phyloP scores from a whole-genome alignment of 176 grass and related monocot species.

The Pontederia crassipes region DNA sequence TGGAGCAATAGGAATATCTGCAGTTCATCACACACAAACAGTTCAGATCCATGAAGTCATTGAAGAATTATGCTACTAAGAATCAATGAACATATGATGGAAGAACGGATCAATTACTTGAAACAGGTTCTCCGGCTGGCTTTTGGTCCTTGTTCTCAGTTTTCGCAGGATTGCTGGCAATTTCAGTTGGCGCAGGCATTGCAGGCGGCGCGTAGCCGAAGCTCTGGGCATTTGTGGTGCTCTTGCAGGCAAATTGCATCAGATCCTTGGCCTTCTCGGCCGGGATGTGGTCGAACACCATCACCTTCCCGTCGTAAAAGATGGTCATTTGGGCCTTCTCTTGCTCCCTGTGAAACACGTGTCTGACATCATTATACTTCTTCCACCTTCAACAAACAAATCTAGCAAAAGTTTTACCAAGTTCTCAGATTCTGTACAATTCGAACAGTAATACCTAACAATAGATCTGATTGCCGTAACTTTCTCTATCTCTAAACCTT shows the following conservation, averaged over 20 bases:
- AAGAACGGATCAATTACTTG: neutral
- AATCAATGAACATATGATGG: too few relatives aligned
- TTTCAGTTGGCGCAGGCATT: neutral
- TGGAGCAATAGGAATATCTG: conserved; percentile 50
- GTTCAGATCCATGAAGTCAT: too few relatives aligned
- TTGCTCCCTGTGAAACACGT: conserved; percentile 13
- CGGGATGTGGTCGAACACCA: conserved; percentile 71
- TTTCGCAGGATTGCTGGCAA: too few relatives aligned
- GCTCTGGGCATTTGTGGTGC: neutral
- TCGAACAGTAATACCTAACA: too few relatives aligned
- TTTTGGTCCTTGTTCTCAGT: neutral
- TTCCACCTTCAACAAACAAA: too few relatives aligned
- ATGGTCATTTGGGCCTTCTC: conserved; percentile 55
- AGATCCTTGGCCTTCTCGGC: conserved; percentile 56
- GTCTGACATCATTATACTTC: too few relatives aligned
- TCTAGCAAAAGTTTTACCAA: too few relatives aligned
- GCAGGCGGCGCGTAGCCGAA: neutral
- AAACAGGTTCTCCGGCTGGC: neutral
- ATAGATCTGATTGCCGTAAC: too few relatives aligned
- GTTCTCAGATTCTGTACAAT: too few relatives aligned
- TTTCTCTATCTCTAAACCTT: too few relatives aligned
- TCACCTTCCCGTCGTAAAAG: conserved; percentile 54
- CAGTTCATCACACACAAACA: neutral
- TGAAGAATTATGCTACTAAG: neutral
- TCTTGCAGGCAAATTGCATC: conserved; percentile 39